Conservation (phyloP, 1,284 basidiomycete genomes). For the Tylopilus sp. region DNA sequence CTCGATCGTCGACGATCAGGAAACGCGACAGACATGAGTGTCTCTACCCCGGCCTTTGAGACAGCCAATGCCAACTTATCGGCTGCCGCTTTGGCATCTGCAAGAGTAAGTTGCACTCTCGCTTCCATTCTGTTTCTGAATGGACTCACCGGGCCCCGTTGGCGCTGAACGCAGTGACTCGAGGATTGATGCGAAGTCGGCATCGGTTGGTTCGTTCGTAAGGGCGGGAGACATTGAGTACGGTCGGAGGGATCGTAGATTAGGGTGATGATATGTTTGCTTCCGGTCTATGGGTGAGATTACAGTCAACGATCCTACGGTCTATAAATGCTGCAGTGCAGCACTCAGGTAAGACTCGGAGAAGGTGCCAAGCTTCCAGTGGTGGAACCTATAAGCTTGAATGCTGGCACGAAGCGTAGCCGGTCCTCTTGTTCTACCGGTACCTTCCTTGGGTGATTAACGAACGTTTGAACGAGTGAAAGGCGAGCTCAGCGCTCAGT, state of each 20-base stretch:
- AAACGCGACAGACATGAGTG: constrained; percentile 51
- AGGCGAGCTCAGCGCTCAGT: neutral
- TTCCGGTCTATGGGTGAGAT: constrained; percentile 22
- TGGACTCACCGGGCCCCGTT: constrained; percentile 61
- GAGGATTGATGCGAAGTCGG: constrained; percentile 50
- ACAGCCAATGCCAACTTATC: constrained; percentile 73
- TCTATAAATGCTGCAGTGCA: constrained; percentile 14
- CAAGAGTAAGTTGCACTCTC: constrained; percentile 6
- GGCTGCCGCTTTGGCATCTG: constrained; percentile 77
- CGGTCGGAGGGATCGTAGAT: constrained; percentile 17
- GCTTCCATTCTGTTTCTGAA: constrained; percentile 2
- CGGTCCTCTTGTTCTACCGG: neutral
- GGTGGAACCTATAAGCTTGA: neutral
- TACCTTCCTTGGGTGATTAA: neutral
- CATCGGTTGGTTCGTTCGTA: constrained; percentile 42
- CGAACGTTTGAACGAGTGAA: neutral
- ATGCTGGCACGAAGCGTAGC: neutral
- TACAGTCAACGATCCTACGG: constrained; percentile 6
- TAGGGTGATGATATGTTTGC: constrained; percentile 17
- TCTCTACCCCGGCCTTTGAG: constrained; percentile 57
- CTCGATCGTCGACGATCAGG: constrained; percentile 4
- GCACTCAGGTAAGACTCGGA: neutral
- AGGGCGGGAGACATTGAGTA: constrained; percentile 53
- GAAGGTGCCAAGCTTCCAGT: neutral
- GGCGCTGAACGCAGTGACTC: constrained; percentile 66